phyloP scores from a whole-genome alignment of 164 flowering plant genomes.

The Liquidambar formosana region DNA sequence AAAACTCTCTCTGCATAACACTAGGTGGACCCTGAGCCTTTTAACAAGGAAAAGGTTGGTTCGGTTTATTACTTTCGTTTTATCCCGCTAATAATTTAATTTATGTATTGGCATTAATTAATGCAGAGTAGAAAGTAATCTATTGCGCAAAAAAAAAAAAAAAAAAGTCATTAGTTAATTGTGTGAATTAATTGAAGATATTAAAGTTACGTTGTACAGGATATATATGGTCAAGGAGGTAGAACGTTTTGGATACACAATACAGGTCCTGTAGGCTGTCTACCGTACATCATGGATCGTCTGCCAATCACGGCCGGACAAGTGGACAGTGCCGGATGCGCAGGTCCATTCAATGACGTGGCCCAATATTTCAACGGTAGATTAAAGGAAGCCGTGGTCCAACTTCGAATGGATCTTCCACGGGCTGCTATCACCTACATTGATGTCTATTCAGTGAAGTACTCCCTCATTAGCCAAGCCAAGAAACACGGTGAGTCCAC shows the following conservation, averaged over 20 bases:
- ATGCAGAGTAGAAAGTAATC: too few species aligned
- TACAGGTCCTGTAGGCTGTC: conserved; percentile 63
- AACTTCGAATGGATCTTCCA: conserved; percentile 40
- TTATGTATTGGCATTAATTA: too few species aligned
- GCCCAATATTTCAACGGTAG: conserved; percentile 43
- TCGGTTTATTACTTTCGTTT: too few species aligned
- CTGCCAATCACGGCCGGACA: conserved; percentile 24
- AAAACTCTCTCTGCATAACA: too few species aligned
- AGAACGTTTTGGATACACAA: conserved; percentile 66
- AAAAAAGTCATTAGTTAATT: too few species aligned
- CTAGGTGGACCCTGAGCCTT: too few species aligned
- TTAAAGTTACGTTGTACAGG: conserved; percentile 18
- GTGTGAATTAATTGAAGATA: too few species aligned
- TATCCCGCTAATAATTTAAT: too few species aligned
- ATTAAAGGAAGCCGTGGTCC: conserved; percentile 36
- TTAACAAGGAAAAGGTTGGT: too few species aligned
- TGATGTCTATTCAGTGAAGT: conserved; percentile 53
- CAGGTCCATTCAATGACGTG: conserved; percentile 40
- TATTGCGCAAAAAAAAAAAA: too few species aligned
- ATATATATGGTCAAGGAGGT: conserved; percentile 42
- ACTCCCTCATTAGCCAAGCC: conserved; percentile 46
- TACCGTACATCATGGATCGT: conserved; percentile 37
- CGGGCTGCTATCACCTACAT: conserved; percentile 49
- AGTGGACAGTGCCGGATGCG: conserved; percentile 51
- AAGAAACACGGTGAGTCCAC: conserved; percentile 34